These are phyloP conservation scores for Apiotrichum siamense DNA, from an alignment of 1,284 basidiomycete species.

Conservation along the genomic window DNA sequence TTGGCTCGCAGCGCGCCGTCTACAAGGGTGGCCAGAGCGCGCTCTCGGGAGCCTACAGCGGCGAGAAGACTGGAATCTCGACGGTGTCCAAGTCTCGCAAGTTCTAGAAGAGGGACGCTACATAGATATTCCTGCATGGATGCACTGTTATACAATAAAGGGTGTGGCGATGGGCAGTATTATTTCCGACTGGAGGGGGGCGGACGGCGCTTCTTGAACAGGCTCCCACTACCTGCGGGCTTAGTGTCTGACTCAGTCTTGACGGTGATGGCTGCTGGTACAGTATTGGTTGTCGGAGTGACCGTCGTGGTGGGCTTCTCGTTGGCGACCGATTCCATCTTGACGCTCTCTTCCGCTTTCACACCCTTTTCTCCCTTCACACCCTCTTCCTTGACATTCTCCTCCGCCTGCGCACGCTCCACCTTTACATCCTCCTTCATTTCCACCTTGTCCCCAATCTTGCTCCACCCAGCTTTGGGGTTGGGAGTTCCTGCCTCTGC, in stretches of 20 bases:
- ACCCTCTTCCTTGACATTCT: neutral
- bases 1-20: constrained; percentile 77
- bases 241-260: constrained; percentile 12
- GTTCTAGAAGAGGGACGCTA: constrained; percentile 40
- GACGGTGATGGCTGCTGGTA: too few relatives aligned
- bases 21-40: constrained; percentile 73
- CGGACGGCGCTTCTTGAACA: constrained; percentile 49
- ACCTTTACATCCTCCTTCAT: constrained; percentile 7
- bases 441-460: neutral
- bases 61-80: constrained; percentile 68
- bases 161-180: too few relatives aligned
- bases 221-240: constrained; percentile 14
- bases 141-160: neutral
- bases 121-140: neutral
- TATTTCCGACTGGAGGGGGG: constrained; percentile 38
- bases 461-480: constrained; percentile 4
- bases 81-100: constrained; percentile 78
- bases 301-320: neutral
- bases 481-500: constrained; percentile 12
- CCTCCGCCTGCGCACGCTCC: constrained; percentile 5
- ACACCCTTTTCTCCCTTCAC: neutral
- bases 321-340: too few relatives aligned
- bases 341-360: neutral
- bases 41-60: constrained; percentile 49
- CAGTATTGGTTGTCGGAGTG: neutral